Conservation (phyloP, 129 eudicot species). For the Pseudognaphalium luteoalbum region DNA sequence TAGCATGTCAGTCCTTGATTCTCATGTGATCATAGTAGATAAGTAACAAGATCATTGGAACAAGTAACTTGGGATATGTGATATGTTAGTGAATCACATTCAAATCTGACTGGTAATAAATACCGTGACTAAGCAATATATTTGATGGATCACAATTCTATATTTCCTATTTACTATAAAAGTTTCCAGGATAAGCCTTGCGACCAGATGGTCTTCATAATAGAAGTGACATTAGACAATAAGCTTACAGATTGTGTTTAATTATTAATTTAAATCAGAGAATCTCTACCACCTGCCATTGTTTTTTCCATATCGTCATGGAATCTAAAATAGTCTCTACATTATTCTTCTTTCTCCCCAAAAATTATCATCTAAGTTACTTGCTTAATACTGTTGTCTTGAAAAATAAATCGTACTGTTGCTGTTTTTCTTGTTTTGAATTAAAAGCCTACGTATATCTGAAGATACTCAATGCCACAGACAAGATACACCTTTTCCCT, state of each 20-base stretch:
- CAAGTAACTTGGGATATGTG: not conserved
- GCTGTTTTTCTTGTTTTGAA: not conserved
- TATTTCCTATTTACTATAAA: not conserved
- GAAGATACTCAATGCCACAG: constrained; percentile 17
- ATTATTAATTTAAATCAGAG: not conserved
- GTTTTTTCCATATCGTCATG: constrained; percentile 1
- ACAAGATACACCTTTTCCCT: not conserved
- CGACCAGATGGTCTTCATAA: too few relatives aligned
- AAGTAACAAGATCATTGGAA: too few relatives aligned
- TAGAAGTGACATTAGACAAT: too few relatives aligned
- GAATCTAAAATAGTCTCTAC: not conserved
- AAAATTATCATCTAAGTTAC: not conserved
- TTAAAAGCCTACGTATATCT: not conserved
- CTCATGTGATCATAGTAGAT: too few relatives aligned
- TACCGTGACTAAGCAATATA: not conserved
- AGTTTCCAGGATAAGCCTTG: too few relatives aligned
- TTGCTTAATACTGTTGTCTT: constrained; percentile 10
- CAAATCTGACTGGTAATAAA: not conserved
- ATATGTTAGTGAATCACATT: not conserved
- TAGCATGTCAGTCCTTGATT: too few relatives aligned
- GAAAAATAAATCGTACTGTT: not conserved
- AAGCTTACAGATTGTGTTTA: not conserved
- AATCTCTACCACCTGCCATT: constrained; percentile 18
- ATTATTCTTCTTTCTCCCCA: not conserved
- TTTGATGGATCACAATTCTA: not conserved